phyloP scores from a whole-genome alignment of 345 rosid species.

The Toxicodendron radicans region DNA sequence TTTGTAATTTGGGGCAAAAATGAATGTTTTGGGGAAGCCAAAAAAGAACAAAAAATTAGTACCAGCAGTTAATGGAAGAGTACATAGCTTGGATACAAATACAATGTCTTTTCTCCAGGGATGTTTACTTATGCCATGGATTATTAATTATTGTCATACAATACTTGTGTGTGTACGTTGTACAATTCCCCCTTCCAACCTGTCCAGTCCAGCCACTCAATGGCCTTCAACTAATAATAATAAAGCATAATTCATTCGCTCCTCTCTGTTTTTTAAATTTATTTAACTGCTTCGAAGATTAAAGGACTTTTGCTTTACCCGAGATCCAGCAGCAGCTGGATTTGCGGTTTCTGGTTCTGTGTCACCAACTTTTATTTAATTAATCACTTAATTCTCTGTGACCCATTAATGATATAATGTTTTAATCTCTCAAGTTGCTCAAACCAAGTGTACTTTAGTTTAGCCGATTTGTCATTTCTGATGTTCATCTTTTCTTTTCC shows the following conservation, averaged over 20 bases:
- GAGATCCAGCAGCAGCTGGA: constrained; percentile 16
- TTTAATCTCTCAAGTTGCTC: neutral
- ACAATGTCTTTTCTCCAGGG: neutral
- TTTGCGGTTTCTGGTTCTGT: neutral
- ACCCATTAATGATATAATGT: too few relatives aligned
- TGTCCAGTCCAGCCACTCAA: constrained; percentile 1
- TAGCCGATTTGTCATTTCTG: neutral
- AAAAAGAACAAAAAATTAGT: neutral
- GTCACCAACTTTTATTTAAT: too few relatives aligned
- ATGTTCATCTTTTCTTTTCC: neutral
- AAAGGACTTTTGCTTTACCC: neutral
- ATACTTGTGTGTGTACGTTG: neutral
- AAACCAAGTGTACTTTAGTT: neutral
- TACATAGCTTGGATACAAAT: neutral
- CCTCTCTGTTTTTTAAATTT: neutral
- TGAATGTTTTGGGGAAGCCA: constrained; percentile 6
- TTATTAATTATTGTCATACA: neutral
- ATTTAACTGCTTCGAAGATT: neutral
- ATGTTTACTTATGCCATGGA: neutral
- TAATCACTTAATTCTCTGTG: too few relatives aligned
- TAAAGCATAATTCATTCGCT: neutral
- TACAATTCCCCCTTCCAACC: neutral
- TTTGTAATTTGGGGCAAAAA: neutral
- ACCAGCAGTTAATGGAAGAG: neutral
- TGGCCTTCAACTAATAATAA: constrained; percentile 6